These are phyloP conservation scores for Pseudogymnoascus sp. DNA, from an alignment of 2,329 filamentous ascomycete genomes.

Conservation along the genomic window DNA sequence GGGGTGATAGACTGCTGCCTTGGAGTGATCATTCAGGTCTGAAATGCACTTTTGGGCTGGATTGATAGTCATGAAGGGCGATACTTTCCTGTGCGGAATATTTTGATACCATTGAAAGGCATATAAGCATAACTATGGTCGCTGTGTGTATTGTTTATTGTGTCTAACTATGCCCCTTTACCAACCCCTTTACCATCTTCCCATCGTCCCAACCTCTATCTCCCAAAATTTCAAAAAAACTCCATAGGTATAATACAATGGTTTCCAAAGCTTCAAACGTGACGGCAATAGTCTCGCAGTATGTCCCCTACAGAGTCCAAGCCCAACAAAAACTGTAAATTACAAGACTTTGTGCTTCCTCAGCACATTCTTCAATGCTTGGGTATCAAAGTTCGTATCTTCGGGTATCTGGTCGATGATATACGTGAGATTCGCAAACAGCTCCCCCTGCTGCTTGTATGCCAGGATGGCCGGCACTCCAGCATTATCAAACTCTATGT, in stretches of 20 bases:
- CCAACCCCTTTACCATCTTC: background rate
- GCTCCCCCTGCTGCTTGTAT: constrained; percentile 79
- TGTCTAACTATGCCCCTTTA: background rate
- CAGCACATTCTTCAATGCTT: constrained; percentile 46
- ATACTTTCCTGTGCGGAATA: background rate
- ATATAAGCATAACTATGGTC: background rate
- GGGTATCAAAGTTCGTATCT: constrained; percentile 51
- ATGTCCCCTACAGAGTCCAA: background rate
- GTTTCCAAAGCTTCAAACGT: background rate
- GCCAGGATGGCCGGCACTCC: constrained; percentile 82
- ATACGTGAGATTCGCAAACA: constrained; percentile 84
- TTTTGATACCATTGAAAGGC: background rate
- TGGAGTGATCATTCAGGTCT: constrained; percentile 16
- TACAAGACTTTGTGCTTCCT: constrained; percentile 46
- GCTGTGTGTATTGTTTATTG: background rate
- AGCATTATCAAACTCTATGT: constrained; percentile 89
- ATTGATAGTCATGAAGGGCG: background rate
- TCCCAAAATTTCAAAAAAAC: background rate
- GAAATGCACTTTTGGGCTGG: constrained; percentile 11
- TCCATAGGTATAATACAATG: background rate
- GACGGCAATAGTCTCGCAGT: background rate
- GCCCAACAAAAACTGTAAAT: background rate
- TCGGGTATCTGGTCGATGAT: constrained; percentile 79
- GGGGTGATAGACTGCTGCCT: background rate
- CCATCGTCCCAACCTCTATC: background rate